Conservation (phyloP, 2,329 filamentous ascomycete species). For the Cercospora sp. region DNA sequence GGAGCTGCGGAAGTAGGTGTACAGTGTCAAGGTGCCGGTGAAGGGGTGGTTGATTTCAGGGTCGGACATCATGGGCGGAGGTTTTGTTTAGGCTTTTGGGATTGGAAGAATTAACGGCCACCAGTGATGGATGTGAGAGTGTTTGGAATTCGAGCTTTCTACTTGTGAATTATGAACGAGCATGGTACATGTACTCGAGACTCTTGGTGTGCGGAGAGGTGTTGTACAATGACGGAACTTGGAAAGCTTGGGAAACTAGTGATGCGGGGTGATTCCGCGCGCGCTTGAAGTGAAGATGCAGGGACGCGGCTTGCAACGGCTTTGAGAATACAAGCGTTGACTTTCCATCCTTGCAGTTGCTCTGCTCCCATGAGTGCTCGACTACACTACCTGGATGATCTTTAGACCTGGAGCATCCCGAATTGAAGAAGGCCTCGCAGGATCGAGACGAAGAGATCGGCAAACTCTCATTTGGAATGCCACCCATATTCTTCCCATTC, state of each 20-base stretch:
- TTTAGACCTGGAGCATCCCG: not conserved
- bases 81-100: not conserved
- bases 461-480: too few relatives aligned
- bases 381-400: not conserved
- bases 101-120: not conserved
- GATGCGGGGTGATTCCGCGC: not conserved
- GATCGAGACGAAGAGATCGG: too few relatives aligned
- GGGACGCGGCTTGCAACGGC: not conserved
- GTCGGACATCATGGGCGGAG: not conserved
- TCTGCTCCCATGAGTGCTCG: not conserved
- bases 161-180: not conserved
- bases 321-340: not conserved
- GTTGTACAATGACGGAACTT: conserved; percentile 1
- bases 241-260: not conserved
- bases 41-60: not conserved
- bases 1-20: conserved; percentile 20
- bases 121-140: not conserved
- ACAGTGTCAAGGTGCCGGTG: not conserved
- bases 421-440: too few relatives aligned
- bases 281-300: not conserved
- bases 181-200: not conserved
- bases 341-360: not conserved
- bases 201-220: not conserved
- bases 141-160: not conserved
- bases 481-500: too few relatives aligned